phyloP scores from a whole-genome alignment of 2,329 filamentous ascomycete species.

The Fusarium humuli region DNA sequence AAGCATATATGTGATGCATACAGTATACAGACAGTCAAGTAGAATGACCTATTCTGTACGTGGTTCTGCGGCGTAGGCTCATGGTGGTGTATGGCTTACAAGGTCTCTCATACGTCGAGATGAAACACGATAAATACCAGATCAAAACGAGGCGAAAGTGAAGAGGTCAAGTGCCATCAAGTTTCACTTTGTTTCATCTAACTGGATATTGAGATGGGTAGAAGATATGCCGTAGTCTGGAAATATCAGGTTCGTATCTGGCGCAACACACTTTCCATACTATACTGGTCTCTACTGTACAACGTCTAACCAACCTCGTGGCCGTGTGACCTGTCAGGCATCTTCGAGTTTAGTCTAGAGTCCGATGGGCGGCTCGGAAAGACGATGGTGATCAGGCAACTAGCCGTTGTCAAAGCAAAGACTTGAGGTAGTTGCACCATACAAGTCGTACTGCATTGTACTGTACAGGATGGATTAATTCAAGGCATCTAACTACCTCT shows the following conservation, averaged over 20 bases:
- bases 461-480: background rate
- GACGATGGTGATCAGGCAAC: conserved; percentile 21
- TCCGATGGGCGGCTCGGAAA: background rate
- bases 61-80: conserved; percentile 16
- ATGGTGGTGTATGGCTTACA: conserved; percentile 11
- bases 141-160: conserved; percentile 32
- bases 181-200: conserved; percentile 12
- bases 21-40: background rate
- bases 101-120: conserved; percentile 22
- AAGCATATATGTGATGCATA: conserved; percentile 13
- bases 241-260: background rate
- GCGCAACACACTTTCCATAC: background rate
- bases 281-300: background rate
- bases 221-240: background rate
- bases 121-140: background rate
- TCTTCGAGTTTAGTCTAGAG: conserved; percentile 4
- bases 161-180: conserved; percentile 1
- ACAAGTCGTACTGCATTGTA: background rate
- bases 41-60: conserved; percentile 14
- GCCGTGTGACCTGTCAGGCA: conserved; percentile 23
- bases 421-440: conserved; percentile 12
- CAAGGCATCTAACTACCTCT: background rate
- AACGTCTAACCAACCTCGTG: conserved; percentile 20
- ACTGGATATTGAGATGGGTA: background rate
- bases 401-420: conserved; percentile 17